Base-by-base conservation (phyloP, 768 basidiomycete species). In the Kwoniella dendrophila region DNA sequence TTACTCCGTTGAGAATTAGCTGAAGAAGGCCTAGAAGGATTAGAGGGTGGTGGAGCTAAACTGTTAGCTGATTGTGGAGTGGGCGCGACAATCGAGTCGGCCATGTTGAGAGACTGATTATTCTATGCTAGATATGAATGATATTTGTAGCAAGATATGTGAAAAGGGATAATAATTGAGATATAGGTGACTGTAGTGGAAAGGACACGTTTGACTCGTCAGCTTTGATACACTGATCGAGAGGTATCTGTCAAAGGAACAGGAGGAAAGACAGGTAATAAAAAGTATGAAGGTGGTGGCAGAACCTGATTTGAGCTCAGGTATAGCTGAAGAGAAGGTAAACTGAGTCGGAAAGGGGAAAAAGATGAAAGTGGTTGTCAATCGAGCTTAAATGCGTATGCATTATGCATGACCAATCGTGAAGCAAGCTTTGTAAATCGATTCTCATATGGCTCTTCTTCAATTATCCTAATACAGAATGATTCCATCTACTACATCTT, bases 21-120 rank as follows among this genome's bases (percentile, higher is more conserved):
- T 1, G 72, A 74, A 7, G 64, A 56, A 14, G 72, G 69, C 44
- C 72, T 59, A 18, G 72, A 60, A 26, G 59, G 59, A 43, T 68
- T 60, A 3, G 63, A 38, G 22, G 72, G 70, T 20, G 70, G 70
- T 30, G 70, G 52, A n/a, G 52, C 54, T 14, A 55, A 41, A 14
- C 40, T 36, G 54, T 18, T 36, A 29, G 54, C 24, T 4, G 26
- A n/a, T 49, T 49, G 40, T 34, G 59, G 59, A 11, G 50, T 53
- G 38, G 59, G 59, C 59, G 59, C 59, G 59, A 60, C 59, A 24
- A 44, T 50, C 20, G 59, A 45, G 59, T 60, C 59, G 59, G 49
- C 59, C 59, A 60, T 60, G 47, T n/a, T 59, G 57, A 27, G 24
- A 27, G 22, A 12, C 6, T 16, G 47, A 14, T 22, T 30, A 30